phyloP scores from a whole-genome alignment of 805 yeast genomes.

The Starmerella apicola region DNA sequence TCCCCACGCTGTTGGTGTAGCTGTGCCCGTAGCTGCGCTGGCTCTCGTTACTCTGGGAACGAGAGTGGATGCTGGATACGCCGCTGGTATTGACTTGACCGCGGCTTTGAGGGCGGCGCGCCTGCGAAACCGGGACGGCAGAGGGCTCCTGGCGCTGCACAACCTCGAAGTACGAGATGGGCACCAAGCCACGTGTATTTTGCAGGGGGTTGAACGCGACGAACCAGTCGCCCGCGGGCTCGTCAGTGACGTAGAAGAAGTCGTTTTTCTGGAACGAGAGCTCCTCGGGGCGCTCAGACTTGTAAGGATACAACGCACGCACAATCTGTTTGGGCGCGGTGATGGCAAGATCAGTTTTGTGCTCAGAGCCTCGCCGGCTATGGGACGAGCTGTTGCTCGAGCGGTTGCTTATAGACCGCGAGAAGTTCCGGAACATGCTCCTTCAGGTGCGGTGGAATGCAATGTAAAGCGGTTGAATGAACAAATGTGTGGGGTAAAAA shows the following conservation, averaged over 20 bases:
- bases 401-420: conserved; percentile 17
- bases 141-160: conserved; percentile 32
- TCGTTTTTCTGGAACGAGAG: conserved; percentile 70
- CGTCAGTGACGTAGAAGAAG: conserved; percentile 67
- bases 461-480: no score
- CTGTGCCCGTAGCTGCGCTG: neutral
- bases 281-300: conserved; percentile 71
- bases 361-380: conserved; percentile 9
- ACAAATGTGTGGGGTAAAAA: no score
- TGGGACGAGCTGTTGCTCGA: neutral
- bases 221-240: conserved; percentile 55
- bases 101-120: conserved; percentile 16
- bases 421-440: conserved; percentile 13
- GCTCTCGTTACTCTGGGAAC: neutral
- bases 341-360: conserved; percentile 25
- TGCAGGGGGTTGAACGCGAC: conserved; percentile 81
- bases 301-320: conserved; percentile 65
- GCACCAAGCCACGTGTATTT: conserved; percentile 72
- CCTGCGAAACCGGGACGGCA: conserved; percentile 24
- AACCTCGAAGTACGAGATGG: conserved; percentile 69
- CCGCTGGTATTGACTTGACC: neutral
- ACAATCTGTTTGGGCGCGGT: conserved; percentile 69
- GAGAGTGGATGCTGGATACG: neutral
- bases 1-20: neutral
- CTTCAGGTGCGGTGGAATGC: neutral